Conservation (phyloP, 345 rosid species). For the Eucalyptus regnans region DNA sequence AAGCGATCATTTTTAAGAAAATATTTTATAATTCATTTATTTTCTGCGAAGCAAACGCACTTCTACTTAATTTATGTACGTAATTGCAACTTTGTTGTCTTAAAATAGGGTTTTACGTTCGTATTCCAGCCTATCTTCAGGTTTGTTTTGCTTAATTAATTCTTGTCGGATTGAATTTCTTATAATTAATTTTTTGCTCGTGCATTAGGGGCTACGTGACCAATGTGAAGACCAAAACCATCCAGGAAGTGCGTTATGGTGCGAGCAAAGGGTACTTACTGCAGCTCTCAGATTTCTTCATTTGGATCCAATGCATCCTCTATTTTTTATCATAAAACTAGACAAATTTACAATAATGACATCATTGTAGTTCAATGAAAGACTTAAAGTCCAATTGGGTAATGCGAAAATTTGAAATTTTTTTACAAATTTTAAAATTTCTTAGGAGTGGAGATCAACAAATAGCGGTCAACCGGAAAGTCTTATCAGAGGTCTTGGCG, state of each 20-base stretch:
- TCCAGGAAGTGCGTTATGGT: neutral
- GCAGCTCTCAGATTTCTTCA: neutral
- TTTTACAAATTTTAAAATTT: neutral
- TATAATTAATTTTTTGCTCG: neutral
- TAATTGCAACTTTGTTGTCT: neutral
- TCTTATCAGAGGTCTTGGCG: constrained; percentile 8
- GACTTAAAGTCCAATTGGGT: neutral
- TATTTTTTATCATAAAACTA: neutral
- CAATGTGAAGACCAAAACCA: constrained; percentile 7
- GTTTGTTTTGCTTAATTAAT: neutral
- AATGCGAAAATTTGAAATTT: neutral
- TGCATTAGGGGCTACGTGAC: constrained; percentile 1
- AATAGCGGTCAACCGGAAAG: constrained; percentile 11
- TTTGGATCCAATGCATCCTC: neutral
- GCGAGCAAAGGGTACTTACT: neutral
- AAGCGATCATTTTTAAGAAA: too few species aligned
- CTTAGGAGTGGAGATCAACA: neutral
- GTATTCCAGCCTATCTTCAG: neutral
- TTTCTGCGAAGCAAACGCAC: accelerated
- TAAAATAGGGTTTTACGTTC: neutral
- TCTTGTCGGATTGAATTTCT: neutral
- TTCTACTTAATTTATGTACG: neutral
- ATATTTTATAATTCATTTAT: too few species aligned
- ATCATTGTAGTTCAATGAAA: neutral
- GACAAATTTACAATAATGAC: neutral